phyloP scores from a whole-genome alignment of 306 rosid genomes.

The Fragaria ananassa region DNA sequence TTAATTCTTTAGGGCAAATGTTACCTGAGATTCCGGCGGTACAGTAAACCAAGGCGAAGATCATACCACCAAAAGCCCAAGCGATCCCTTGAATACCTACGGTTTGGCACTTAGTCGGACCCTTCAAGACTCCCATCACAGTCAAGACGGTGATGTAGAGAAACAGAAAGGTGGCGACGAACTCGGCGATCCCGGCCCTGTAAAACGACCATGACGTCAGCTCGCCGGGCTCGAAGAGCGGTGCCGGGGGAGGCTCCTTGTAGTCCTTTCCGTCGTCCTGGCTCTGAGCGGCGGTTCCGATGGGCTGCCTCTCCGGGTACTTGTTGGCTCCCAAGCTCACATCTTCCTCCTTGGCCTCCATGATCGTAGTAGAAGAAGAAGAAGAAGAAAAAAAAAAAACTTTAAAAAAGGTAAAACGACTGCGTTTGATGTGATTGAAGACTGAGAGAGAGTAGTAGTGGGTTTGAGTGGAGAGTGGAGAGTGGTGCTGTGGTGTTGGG shows the following conservation, averaged over 20 bases:
- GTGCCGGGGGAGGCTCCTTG: constrained; percentile 60
- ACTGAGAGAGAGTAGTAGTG: not conserved
- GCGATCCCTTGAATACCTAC: constrained; percentile 72
- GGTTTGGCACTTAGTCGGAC: constrained; percentile 29
- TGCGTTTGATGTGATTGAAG: not conserved
- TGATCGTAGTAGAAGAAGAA: constrained; percentile 3
- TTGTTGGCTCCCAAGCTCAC: constrained; percentile 83
- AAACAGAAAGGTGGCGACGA: constrained; percentile 53
- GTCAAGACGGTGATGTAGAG: constrained; percentile 52
- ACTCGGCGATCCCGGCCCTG: constrained; percentile 61
- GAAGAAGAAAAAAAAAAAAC: too few relatives aligned
- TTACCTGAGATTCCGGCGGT: constrained; percentile 93
- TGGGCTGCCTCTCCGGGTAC: constrained; percentile 80
- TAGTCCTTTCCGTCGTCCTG: constrained; percentile 71
- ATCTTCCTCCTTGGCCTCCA: constrained; percentile 89
- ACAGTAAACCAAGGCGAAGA: constrained; percentile 88
- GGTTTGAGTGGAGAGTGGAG: not conserved
- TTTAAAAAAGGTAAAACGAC: not conserved
- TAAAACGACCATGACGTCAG: constrained; percentile 75
- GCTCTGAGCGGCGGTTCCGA: constrained; percentile 66
- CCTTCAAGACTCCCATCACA: constrained; percentile 45
- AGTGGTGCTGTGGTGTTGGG: not conserved
- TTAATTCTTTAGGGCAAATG: not conserved
- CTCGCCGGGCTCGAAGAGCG: constrained; percentile 72
- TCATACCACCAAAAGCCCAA: constrained; percentile 96